phyloP scores from a whole-genome alignment of 352 stramenopile genomes.

The Blastocystis sp. region DNA sequence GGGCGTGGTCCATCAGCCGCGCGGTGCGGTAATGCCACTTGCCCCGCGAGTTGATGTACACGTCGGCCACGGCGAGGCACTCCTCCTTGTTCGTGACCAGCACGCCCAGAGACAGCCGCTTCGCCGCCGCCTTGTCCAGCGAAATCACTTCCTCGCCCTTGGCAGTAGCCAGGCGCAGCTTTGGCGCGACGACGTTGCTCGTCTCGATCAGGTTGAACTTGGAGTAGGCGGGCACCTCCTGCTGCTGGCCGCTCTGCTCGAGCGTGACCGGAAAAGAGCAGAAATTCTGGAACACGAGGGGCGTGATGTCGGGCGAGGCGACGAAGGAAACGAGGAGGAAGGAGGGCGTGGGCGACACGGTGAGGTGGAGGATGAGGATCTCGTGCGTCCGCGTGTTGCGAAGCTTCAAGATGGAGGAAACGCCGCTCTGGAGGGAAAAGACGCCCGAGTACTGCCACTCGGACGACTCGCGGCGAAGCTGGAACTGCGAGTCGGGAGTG shows the following conservation, averaged over 20 bases:
- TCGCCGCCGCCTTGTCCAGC: not conserved
- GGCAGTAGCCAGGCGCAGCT: not conserved
- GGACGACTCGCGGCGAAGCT: not conserved
- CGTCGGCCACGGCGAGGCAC: constrained; percentile 10
- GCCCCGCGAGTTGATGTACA: constrained; percentile 7
- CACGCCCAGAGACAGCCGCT: not conserved
- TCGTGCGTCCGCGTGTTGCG: not conserved
- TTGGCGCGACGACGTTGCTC: not conserved
- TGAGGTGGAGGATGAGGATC: constrained; percentile 12
- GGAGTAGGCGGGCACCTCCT: not conserved
- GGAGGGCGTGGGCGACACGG: not conserved
- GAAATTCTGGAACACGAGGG: constrained; percentile 33
- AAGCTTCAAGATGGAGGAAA: constrained; percentile 11
- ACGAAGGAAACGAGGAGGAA: constrained; percentile 13
- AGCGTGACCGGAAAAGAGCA: constrained; percentile 25
- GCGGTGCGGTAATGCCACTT: not conserved
- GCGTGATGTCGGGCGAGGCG: not conserved
- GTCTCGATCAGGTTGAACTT: not conserved
- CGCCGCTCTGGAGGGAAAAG: constrained; percentile 6
- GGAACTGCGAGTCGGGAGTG: not conserved
- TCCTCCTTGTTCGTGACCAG: constrained; percentile 39
- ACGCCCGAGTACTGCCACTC: constrained; percentile 49
- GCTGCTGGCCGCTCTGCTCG: not conserved
- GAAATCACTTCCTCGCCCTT: not conserved
- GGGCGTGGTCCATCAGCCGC: constrained; percentile 26